Evolutionary conservation across 2,329 filamentous ascomycete genomes (phyloP).

Genomic region (Fusarium sp.): DNA sequence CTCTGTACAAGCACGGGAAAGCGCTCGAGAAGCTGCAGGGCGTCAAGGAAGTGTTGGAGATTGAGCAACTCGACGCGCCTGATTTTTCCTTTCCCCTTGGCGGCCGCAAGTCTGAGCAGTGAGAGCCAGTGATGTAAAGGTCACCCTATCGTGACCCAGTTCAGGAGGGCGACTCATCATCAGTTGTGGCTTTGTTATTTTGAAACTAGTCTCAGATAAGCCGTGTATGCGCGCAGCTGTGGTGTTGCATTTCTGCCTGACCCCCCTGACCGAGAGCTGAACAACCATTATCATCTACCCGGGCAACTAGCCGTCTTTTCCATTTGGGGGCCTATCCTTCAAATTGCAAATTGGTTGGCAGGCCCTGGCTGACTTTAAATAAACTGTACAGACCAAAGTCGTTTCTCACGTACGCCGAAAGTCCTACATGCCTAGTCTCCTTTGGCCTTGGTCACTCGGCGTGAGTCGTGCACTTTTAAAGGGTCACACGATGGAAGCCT

Average conservation of each 20-base stretch:
- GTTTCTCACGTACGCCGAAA: neutral
- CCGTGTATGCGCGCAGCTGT: neutral
- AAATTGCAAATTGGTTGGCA: neutral
- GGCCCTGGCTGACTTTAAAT: neutral
- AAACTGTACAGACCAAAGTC: neutral
- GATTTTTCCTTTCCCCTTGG: neutral
- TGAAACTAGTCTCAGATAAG: neutral
- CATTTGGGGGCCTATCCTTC: neutral
- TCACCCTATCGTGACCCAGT: neutral
- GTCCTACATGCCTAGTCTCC: neutral
- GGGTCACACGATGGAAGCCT: neutral
- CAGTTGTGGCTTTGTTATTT: neutral
- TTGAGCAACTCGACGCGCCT: constrained; percentile 7
- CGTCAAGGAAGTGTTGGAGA: constrained; percentile 4
- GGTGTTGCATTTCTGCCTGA: neutral
- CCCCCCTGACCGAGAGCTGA: neutral
- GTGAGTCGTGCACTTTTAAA: neutral
- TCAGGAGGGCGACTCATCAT: neutral
- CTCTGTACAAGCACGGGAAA: neutral
- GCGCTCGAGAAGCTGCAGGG: constrained; percentile 18
- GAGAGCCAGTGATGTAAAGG: neutral
- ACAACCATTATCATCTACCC: neutral
- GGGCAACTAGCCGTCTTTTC: neutral
- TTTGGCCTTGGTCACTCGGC: neutral
- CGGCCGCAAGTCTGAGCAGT: neutral